Evolutionary conservation across 192 early-diverging fungal genomes (phyloP).

Genomic region (Physocladia obscura): DNA sequence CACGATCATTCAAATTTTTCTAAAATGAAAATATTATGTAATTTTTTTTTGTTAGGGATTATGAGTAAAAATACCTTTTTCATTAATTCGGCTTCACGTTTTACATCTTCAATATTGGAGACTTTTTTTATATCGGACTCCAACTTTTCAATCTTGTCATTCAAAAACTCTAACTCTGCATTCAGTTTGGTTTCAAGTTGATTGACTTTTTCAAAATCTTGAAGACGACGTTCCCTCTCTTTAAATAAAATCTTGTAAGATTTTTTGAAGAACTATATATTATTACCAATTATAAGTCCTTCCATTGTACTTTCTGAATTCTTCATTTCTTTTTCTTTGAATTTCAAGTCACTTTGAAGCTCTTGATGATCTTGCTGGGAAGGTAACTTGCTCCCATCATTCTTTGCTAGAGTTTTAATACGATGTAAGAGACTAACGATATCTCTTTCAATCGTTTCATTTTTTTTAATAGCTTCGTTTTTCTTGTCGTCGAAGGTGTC

Average conservation of each 20-base stretch:
- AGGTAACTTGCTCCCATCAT: constrained; percentile 31
- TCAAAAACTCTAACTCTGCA: constrained; percentile 47
- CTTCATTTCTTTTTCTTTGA: constrained; percentile 63
- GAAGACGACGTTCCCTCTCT: constrained; percentile 53
- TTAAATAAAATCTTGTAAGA: neutral
- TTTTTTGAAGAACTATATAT: neutral
- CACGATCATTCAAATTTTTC: constrained; percentile 44
- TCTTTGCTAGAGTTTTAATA: constrained; percentile 35
- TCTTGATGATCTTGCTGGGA: constrained; percentile 50
- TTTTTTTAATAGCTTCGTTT: constrained; percentile 32
- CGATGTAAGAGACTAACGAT: constrained; percentile 45
- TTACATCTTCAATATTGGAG: constrained; percentile 47
- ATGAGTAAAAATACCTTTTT: constrained; percentile 32
- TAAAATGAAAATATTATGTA: constrained; percentile 6
- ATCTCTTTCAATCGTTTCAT: constrained; percentile 34
- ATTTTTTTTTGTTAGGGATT: too few relatives aligned
- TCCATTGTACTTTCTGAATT: constrained; percentile 59
- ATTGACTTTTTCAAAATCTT: constrained; percentile 59
- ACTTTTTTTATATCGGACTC: constrained; percentile 38
- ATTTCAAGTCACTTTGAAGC: constrained; percentile 56
- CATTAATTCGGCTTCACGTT: constrained; percentile 36
- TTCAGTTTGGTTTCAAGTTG: constrained; percentile 57
- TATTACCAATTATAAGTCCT: constrained; percentile 42
- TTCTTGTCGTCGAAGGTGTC: constrained; percentile 48
- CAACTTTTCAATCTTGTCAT: constrained; percentile 37